Base-by-base conservation (phyloP, 2,329 filamentous ascomycete species). In the Cyphellophora europaea region DNA sequence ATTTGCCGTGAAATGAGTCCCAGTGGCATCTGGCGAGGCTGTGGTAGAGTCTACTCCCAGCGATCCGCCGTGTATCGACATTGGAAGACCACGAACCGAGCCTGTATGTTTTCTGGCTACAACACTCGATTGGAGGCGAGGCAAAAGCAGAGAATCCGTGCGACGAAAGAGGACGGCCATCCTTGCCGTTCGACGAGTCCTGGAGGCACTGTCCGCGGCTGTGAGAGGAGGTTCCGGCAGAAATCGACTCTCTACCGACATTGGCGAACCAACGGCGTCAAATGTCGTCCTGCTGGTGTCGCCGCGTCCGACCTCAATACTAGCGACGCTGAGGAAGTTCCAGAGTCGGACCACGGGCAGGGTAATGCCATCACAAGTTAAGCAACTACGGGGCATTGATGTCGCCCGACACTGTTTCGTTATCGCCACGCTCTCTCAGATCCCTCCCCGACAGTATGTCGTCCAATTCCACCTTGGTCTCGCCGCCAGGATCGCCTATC, bases 381-480 rank as follows among this genome's bases (percentile, higher is more conserved):
- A n/a, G n/a, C n/a, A n/a, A n/a, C n/a, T n/a, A n/a, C n/a, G n/a
- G n/a, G n/a, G n/a, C n/a, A n/a, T n/a, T n/a, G n/a, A n/a, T n/a
- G n/a, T n/a, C n/a, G n/a, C n/a, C n/a, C n/a, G n/a, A n/a, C n/a
- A n/a, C n/a, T n/a, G n/a, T n/a, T n/a, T n/a, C n/a, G n/a, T n/a
- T n/a, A n/a, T n/a, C n/a, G n/a, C n/a, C n/a, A n/a, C n/a, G n/a
- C n/a, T n/a, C n/a, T n/a, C n/a, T n/a, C n/a, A n/a, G n/a, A n/a
- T n/a, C n/a, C n/a, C n/a, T n/a, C n/a, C n/a, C n/a, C n/a, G 61
- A 58, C 33, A 67, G 44, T 27, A 68, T 58, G 42, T 66, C 61
- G 32, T 64, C 59, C 28, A 68, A 50, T 40, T 58, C 65, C 5
- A 61, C 67, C 40, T 62, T 59, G 25, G 56, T 50, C 10, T 58